Percentiles rank a stretch among this genome's conserved stretches.
phyloP scores from a whole-genome alignment of 2,329 filamentous ascomycete genomes.

The Sporothrix humicola region DNA sequence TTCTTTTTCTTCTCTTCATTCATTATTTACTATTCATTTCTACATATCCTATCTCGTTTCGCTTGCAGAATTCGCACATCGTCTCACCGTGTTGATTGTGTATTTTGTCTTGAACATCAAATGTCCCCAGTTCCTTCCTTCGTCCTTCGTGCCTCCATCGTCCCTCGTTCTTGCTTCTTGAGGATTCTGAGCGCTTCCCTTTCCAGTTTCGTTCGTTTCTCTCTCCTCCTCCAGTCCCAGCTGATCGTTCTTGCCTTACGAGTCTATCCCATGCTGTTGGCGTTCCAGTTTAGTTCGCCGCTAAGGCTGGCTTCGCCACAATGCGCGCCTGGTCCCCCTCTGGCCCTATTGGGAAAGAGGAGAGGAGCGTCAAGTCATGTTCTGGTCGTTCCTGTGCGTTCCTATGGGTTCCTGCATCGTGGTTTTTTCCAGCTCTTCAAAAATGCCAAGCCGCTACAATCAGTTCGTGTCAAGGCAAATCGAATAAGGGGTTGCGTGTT shows the following conservation, averaged over 20 bases:
- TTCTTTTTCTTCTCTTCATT: background rate
- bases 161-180: background rate
- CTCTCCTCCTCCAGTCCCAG: background rate
- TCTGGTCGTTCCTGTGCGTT: background rate
- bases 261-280: conserved; percentile 17
- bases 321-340: background rate
- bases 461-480: conserved; percentile 11
- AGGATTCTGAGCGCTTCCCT: background rate
- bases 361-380: background rate
- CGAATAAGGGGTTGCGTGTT: background rate
- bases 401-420: background rate
- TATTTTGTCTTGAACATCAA: background rate
- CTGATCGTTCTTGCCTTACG: conserved; percentile 23
- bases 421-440: background rate
- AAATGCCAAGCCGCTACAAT: conserved; percentile 13
- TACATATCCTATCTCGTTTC: background rate
- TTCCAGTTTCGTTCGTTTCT: background rate
- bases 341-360: conserved; percentile 1
- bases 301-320: conserved; percentile 29
- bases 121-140: conserved; percentile 6
- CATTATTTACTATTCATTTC: no score
- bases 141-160: background rate
- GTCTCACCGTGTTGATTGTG: conserved; percentile 9
- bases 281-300: conserved; percentile 20
- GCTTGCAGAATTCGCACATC: background rate